Base-by-base conservation (phyloP, 352 stramenopile species). In the Globisporangium ultimum region DNA sequence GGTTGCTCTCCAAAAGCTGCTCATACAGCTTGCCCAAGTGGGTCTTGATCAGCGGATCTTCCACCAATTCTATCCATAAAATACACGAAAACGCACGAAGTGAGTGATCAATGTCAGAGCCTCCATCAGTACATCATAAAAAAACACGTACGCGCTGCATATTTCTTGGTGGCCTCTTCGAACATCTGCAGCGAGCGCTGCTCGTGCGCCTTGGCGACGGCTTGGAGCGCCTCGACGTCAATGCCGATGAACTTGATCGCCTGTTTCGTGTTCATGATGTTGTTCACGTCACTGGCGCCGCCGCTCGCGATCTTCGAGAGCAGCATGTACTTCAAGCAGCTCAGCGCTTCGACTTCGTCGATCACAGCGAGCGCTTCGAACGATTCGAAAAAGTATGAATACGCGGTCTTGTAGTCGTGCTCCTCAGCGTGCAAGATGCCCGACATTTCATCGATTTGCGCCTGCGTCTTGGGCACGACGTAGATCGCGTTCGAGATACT, bases 351-450 rank as follows among this genome's bases (percentile, higher is more conserved):
- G 17, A 71, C 66, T 54, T 97, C 80, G 68, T 98, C 93, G 14
- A 98, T 70, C 43, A 85, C 84, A 53, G 97, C 88, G 48, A 99
- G 97, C 8, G 95, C 96, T 71, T 98, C 95, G 58, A 98, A 98
- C 0, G 91, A 84, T 67, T 99, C 97, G 55, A 99, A 97, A 76
- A 99, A 99, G 87, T 99, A 99, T 48, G 96, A 99, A 72, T 99
- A 98, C 12, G 96, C 94, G 17, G 97, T 99, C 77, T 98, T 98
- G 84, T 99, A 99, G 80, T 99, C 97, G 43, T 91, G 83, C 75
- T 99, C 97, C 67, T 99, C 97, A 12, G 93, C 97, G 70, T 99
- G 95, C 36, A 99, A 84, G 43, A 97, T 96, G 41, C 97, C 97
- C 53, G 89, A 98, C 96, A 99, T 99, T 61, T 98, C 87, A 70